Evolutionary conservation across 345 rosid species (phyloP), one percentile per base, ranked within the genome.

Genomic region (Pistacia integerrima): DNA sequence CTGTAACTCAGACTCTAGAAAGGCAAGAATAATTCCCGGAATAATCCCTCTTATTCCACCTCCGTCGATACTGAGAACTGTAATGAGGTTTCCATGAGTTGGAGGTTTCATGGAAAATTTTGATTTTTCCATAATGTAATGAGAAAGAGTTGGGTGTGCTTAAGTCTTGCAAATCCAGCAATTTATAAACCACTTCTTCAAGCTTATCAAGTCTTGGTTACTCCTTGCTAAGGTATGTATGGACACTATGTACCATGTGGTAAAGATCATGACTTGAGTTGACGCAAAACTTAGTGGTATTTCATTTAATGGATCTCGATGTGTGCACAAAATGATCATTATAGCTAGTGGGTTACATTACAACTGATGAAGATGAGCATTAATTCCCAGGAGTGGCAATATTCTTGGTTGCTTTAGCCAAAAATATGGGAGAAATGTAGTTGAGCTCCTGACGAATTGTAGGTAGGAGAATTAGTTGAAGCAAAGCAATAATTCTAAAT

Each of bases 11-110:
- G 57, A 54, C 57, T 87, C 88, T 0, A 85, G 83, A 71, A 83
- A 85, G 20, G 51, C 65, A 49, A 81, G 82, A 51, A 87, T 75
- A 18, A 80, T 82, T 54, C 74, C 85, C 0, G 88, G 88, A 49
- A 87, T 85, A 18, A 87, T 16, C 14, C 90, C 90, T 78, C 88
- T 78, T 30, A 85, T 80, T 3, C 87, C 88, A 25, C 88, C 90
- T 8, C 90, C 87, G 61, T 83, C 90, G 33, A 87, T 82, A 78
- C 88, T 85, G 8, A 87, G 85, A 35, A 85, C 75, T 4, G 88
- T 85, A 44, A 85, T 76, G 7, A 74, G 73, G 46, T 78, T 84
- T 67, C 90, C 86, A n/a, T 67, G 81, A 44, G 77, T 78, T 60
- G 83, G 83, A 11, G 87, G 77, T 56, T 79, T 83, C 6, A 84